A percentile compares a stretch with the other conserved stretches of the same genome.
Evolutionary conservation across 2,329 filamentous ascomycete species (phyloP).

Genomic region (Cyphellophora europaea): DNA sequence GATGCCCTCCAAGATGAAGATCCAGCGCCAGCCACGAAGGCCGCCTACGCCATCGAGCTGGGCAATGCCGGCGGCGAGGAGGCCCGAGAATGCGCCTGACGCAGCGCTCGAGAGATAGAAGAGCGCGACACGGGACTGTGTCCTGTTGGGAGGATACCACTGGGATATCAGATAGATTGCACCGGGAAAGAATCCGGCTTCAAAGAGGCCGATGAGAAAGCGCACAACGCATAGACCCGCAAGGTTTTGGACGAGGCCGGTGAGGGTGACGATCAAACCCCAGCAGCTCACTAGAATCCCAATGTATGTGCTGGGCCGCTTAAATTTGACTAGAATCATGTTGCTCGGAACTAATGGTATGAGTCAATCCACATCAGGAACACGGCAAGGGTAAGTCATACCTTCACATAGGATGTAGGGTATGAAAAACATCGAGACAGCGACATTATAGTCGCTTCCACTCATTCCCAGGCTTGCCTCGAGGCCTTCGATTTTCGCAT

Average conservation of each 20-base stretch:
- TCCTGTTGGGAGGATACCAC: conserved; percentile 24
- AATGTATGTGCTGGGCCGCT: conserved; percentile 18
- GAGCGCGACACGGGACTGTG: conserved; percentile 20
- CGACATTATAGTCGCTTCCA: conserved; percentile 26
- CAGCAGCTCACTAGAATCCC: conserved; percentile 17
- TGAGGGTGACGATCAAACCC: conserved; percentile 10
- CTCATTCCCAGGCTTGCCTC: conserved; percentile 32
- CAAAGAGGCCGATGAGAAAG: conserved; percentile 23
- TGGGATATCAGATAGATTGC: conserved; percentile 14
- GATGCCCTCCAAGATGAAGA: conserved; percentile 51
- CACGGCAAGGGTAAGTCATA: no score
- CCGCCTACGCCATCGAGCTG: conserved; percentile 54
- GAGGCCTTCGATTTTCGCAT: conserved; percentile 34
- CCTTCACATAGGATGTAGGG: conserved; percentile 21
- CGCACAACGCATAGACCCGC: conserved; percentile 21
- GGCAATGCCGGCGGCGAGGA: conserved; percentile 41
- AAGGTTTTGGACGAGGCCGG: conserved; percentile 18
- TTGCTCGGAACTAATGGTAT: conserved; percentile 23
- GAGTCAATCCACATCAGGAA: no score
- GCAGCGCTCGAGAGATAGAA: conserved; percentile 38
- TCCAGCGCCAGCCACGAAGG: conserved; percentile 58
- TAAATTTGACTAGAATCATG: conserved; percentile 30
- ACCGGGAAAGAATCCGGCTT: conserved; percentile 28
- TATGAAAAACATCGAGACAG: conserved; percentile 19
- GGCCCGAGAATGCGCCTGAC: conserved; percentile 43